These are phyloP conservation scores for Pseudozyma tsukubaensis DNA, from an alignment of 1,284 basidiomycete genomes.

Conservation along the genomic window DNA sequence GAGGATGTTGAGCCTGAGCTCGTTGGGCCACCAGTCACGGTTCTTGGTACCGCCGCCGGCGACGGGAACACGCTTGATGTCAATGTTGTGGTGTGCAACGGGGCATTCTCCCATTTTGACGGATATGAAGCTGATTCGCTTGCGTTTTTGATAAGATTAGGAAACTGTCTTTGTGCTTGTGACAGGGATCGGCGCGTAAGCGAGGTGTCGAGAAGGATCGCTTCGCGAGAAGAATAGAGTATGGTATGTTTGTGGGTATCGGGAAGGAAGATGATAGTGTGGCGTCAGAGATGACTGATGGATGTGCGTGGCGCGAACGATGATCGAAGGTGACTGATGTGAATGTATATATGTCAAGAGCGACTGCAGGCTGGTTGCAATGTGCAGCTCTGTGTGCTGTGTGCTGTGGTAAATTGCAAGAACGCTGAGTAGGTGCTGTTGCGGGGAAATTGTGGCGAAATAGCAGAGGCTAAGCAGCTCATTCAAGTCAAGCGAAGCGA, in stretches of 20 bases:
- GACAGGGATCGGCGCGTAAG: constrained; percentile 10
- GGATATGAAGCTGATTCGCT: background rate
- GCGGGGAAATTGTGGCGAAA: constrained; percentile 8
- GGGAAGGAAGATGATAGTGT: constrained; percentile 10
- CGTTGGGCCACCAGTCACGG: constrained; percentile 46
- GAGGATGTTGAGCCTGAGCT: constrained; percentile 37
- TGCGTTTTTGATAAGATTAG: background rate
- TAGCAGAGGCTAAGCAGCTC: background rate
- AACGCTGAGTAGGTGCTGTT: background rate
- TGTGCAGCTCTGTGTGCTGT: background rate
- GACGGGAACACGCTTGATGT: constrained; percentile 35
- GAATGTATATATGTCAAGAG: constrained; percentile 5
- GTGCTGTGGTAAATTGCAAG: no score
- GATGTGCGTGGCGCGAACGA: background rate
- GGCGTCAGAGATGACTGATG: constrained; percentile 25
- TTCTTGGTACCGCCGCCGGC: constrained; percentile 40
- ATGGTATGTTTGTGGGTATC: constrained; percentile 13
- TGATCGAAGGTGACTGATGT: background rate
- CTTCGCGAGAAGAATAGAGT: constrained; percentile 8
- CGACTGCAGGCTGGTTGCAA: background rate
- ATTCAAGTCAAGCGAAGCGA: background rate
- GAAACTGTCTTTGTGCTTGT: background rate
- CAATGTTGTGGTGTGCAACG: constrained; percentile 35
- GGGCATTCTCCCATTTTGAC: constrained; percentile 41
- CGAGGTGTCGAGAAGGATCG: background rate